These are phyloP conservation scores for Durusdinium trenchii DNA, from an alignment of 73 alveolate genomes.

Conservation along the genomic window DNA sequence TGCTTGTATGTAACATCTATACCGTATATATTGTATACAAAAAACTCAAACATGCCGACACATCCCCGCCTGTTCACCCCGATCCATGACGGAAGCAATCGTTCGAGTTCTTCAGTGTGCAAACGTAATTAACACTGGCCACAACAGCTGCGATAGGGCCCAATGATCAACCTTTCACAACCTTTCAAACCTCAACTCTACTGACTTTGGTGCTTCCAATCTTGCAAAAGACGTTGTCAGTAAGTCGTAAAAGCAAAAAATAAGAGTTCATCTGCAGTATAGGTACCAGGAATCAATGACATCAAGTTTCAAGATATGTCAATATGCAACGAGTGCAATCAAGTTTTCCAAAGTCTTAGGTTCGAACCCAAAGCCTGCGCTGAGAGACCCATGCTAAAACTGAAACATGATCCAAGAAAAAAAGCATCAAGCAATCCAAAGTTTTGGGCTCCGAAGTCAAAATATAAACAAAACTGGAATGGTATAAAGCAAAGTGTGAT, in stretches of 20 bases:
- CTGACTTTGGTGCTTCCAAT: neutral
- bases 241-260: neutral
- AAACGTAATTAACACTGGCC: neutral
- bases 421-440: too few relatives aligned
- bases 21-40: neutral
- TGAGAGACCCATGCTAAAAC: too few relatives aligned
- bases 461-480: too few relatives aligned
- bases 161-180: neutral
- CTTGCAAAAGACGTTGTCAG: too few relatives aligned
- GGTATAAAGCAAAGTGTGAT: too few relatives aligned
- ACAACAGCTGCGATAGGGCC: conserved; percentile 13
- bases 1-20: too few relatives aligned
- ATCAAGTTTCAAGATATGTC: neutral
- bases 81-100: neutral
- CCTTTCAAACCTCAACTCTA: neutral
- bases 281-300: neutral
- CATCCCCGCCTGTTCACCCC: neutral
- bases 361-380: conserved; percentile 19
- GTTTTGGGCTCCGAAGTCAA: too few relatives aligned
- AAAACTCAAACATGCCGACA: neutral
- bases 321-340: neutral
- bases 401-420: too few relatives aligned
- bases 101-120: too few relatives aligned
- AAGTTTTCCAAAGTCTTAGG: neutral
- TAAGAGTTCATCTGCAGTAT: neutral